A percentile compares a stretch with the other conserved stretches of the same genome.
Conservation (phyloP, 768 basidiomycete genomes). For the Polyporus arcularius region DNA sequence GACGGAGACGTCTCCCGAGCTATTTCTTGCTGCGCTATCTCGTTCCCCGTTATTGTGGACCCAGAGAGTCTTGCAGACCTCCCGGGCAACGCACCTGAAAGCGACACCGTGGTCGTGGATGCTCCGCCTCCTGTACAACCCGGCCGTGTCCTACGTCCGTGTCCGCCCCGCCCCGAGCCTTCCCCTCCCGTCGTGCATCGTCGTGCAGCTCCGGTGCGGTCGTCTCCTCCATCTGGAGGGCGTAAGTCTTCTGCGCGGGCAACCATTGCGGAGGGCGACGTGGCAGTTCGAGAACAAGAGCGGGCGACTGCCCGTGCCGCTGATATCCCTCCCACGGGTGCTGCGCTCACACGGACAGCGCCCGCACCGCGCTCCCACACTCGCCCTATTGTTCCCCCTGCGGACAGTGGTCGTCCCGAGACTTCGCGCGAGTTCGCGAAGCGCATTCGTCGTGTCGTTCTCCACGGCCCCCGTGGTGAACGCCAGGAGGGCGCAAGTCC, state of each 20-base stretch:
- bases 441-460: neutral
- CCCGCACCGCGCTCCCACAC: neutral
- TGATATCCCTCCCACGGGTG: neutral
- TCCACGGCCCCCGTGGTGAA: neutral
- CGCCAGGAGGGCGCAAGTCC: neutral
- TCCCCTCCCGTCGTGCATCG: neutral
- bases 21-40: too few species aligned
- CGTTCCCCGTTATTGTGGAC: neutral
- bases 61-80: conserved; percentile 20
- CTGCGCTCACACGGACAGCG: neutral
- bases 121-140: too few species aligned
- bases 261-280: neutral
- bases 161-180: neutral
- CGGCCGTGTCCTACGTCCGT: neutral
- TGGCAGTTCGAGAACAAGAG: neutral
- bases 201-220: neutral
- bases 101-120: too few species aligned
- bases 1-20: neutral
- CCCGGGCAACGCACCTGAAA: too few species aligned
- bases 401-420: neutral
- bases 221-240: neutral
- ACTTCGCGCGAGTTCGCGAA: neutral
- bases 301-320: neutral
- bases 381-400: neutral
- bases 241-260: too few species aligned